Base-by-base conservation (phyloP, 371 early-diverging fungal species). In the Sporodiniella umbellata region DNA sequence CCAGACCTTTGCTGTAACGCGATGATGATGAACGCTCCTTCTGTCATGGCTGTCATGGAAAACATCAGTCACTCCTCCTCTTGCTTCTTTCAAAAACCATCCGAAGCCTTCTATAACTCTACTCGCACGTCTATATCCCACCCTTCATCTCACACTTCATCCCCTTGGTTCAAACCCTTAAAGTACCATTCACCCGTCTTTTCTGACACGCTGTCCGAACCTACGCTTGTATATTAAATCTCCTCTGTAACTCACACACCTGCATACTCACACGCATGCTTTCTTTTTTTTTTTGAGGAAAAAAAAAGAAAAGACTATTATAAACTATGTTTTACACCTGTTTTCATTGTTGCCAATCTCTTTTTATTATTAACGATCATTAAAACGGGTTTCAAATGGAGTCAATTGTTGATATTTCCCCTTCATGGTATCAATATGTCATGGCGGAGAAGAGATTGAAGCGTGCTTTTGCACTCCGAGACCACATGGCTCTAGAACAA, bases 161-260 rank as follows among this genome's bases (percentile, higher is more conserved):
- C 28, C 6, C 17, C 33, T 19, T 45, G 33, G 18, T 24, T 50
- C 15, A 58, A 53, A 14, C 44, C 53, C 17, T 30, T 58, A 24
- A 37, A 58, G n/a, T 58, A 53, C 37, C 30, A 58, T 5, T 53
- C 58, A 19, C 58, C 57, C 17, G 35, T 10, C 19, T 21, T 53
- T n/a, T 14, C 38, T 21, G 8, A 42, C 39, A 11, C 40, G 26
- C 44, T 8, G 1, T 10, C 22, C 10, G 8, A 8, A 38, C 39
- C 17, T 17, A 38, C 42, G 6, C 17, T 23, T 18, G 38, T 38
- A 38, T 38, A 38, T 10, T 40, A 8, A 22, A 40, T 14, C 22
- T 40, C 6, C 22, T 3, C 11, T 14, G 8, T 15, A 28, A 38
- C 38, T 10, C 38, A 38, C 38, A 38, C 38, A 14, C 38, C 6